phyloP scores from a whole-genome alignment of 208 protist genomes.

The Leishmania martiniquensis region DNA sequence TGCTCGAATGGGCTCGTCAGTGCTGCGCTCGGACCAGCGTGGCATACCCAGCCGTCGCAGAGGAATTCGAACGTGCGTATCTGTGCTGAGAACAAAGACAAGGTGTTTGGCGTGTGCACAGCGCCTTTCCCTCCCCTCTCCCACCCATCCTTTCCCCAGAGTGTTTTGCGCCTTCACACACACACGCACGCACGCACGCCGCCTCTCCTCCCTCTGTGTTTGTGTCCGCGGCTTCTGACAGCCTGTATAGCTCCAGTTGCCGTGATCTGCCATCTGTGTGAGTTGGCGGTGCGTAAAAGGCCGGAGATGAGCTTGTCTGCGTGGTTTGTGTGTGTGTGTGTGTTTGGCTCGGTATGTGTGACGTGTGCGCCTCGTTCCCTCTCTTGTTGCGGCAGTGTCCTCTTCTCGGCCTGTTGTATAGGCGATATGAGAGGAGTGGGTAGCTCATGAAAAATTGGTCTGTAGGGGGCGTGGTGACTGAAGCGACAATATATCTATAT shows the following conservation, averaged over 20 bases:
- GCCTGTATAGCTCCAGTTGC: background rate
- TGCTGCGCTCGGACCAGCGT: slow-evolving; percentile 47
- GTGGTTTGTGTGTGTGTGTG: background rate
- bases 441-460: too few species aligned
- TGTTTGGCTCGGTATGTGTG: too few species aligned
- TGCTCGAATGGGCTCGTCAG: slow-evolving; percentile 59
- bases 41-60: slow-evolving; percentile 36
- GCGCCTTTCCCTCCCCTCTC: slow-evolving; percentile 8
- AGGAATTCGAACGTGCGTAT: slow-evolving; percentile 47
- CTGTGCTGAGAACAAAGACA: slow-evolving; percentile 19
- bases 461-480: too few species aligned
- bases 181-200: background rate
- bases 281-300: background rate
- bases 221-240: background rate
- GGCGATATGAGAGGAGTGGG: too few species aligned
- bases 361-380: too few species aligned
- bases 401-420: too few species aligned
- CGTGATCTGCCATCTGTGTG: background rate
- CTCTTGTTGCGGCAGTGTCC: too few species aligned
- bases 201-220: background rate
- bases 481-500: too few species aligned
- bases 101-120: background rate
- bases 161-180: background rate
- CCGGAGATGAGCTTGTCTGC: background rate
- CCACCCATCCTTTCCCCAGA: slow-evolving; percentile 1